phyloP scores from a whole-genome alignment of 352 stramenopile species.

The Phytophthora niederhauseri region DNA sequence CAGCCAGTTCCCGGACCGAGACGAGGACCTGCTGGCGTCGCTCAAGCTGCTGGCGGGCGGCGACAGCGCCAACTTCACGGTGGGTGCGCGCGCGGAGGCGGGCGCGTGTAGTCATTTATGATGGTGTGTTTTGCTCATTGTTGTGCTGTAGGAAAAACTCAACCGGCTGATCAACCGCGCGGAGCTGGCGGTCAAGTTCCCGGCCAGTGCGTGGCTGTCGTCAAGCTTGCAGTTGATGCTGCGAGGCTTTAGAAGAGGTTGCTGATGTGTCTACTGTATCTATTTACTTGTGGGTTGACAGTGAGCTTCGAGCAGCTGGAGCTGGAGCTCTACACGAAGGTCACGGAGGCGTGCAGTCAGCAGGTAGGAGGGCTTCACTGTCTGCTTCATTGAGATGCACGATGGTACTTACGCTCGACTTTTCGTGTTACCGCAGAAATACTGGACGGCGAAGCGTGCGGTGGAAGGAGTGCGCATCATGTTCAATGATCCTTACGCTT shows the following conservation, averaged over 20 bases:
- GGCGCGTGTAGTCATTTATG: background rate
- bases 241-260: background rate
- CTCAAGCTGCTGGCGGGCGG: constrained; percentile 75
- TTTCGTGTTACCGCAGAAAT: constrained; percentile 44
- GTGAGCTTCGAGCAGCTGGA: constrained; percentile 89
- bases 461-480: constrained; percentile 81
- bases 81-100: constrained; percentile 14
- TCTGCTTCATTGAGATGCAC: background rate
- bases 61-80: constrained; percentile 79
- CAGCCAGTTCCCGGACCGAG: constrained; percentile 85
- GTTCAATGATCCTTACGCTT: constrained; percentile 82
- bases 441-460: constrained; percentile 70
- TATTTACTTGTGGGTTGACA: constrained; percentile 15
- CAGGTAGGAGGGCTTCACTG: constrained; percentile 38
- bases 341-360: constrained; percentile 61
- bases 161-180: constrained; percentile 84
- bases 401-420: too few relatives aligned
- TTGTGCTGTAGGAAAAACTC: constrained; percentile 70
- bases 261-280: background rate
- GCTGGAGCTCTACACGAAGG: constrained; percentile 76
- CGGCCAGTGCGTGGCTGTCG: constrained; percentile 42
- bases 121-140: background rate
- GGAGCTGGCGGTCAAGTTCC: constrained; percentile 82
- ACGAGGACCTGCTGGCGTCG: constrained; percentile 76
- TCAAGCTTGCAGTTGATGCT: background rate